Evolutionary conservation across 495 filamentous ascomycete genomes (phyloP), one percentile per base, ranked within the genome.

Genomic region (Daldinia concentrica): DNA sequence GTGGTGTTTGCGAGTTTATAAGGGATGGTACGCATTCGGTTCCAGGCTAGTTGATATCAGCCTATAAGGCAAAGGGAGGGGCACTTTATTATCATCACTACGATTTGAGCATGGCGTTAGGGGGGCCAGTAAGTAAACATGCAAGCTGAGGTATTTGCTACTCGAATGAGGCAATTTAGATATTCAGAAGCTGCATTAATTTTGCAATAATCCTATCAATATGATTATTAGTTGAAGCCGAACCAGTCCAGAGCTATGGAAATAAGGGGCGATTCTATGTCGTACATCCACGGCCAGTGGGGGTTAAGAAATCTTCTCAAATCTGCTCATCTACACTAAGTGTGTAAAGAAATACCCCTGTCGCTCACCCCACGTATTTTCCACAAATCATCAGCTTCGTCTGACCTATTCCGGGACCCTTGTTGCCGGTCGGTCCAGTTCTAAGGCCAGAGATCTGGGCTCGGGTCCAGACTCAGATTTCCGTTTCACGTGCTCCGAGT

Each of bases 21-120:
- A 54, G 26, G 41, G 26, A 68, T 54, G 56, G 43, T 34, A 51
- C 58, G 59, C 54, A 58, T 68, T 62, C 39, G 64, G 66, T 69
- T 66, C 71, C 62, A 69, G 66, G 66, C 71, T 73, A 48, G 66
- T 66, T 62, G 62, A 69, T 69, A 73, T 73, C 71, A 73, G 71
- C 65, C 71, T 65, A 60, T 73, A 62, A 66, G 17, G 55, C n/a
- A 34, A 56, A 58, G 39, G 57, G 62, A 45, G 62, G 66, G 62
- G 57, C 48, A 58, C 39, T 14, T 11, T 30, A 66, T 54, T 62
- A 57, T 59, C 56, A 61, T 69, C 52, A 63, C 34, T 62, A 50
- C 45, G 27, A 67, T 70, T 69, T 62, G 57, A 71, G 54, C 71
- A 70, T 52, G 71, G 71, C 71, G 71, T 74, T 70, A 67, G 19